A percentile compares a stretch with the other conserved stretches of the same genome.
Conservation (phyloP, 345 rosid species). For the Erucastrum elatum region DNA sequence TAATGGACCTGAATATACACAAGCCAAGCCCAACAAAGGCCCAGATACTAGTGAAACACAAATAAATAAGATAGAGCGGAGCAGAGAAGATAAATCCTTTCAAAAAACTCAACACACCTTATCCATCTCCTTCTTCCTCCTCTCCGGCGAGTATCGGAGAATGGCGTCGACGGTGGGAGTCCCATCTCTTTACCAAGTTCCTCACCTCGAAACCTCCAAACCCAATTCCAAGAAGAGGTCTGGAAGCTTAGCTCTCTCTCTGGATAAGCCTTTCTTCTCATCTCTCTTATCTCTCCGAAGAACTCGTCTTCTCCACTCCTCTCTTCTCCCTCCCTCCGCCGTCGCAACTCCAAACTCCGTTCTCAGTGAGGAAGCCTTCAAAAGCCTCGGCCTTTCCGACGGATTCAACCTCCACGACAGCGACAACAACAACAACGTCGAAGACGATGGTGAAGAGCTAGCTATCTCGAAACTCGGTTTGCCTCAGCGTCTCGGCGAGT, state of each 20-base stretch:
- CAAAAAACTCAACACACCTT: constrained; percentile 28
- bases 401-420: constrained; percentile 16
- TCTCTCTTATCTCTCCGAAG: constrained; percentile 27
- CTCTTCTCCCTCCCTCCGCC: constrained; percentile 55
- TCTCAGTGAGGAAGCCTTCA: constrained; percentile 87
- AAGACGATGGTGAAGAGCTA: constrained; percentile 55
- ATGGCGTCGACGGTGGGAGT: constrained; percentile 56
- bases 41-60: background rate
- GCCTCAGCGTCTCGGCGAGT: constrained; percentile 70
- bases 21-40: background rate
- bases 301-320: constrained; percentile 34
- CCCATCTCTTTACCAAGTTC: constrained; percentile 45
- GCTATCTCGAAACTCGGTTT: constrained; percentile 65
- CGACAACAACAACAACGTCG: constrained; percentile 21
- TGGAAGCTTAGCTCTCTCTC: constrained; percentile 23
- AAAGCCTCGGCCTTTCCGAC: constrained; percentile 51
- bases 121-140: background rate
- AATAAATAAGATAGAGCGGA: constrained; percentile 33
- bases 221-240: constrained; percentile 36
- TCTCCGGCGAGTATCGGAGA: constrained; percentile 11
- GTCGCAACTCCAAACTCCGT: constrained; percentile 79
- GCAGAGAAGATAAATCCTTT: constrained; percentile 32
- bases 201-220: constrained; percentile 43
- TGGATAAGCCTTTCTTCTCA: constrained; percentile 37
- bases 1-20: background rate